Evolutionary conservation across 164 flowering plant species (phyloP).

Genomic region (Vitis cinerea): DNA sequence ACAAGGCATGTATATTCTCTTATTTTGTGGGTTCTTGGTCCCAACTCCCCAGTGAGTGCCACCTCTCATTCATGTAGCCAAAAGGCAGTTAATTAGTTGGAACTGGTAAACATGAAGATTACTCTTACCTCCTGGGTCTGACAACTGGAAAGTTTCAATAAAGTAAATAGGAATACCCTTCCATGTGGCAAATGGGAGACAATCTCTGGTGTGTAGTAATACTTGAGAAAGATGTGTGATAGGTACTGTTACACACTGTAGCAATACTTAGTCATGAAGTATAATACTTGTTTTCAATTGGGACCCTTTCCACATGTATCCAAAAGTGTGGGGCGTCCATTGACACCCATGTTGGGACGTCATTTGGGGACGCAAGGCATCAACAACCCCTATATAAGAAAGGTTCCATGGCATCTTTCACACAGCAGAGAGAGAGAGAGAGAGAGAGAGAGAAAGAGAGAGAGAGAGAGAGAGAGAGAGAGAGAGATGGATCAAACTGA

Average conservation of each 20-base stretch:
- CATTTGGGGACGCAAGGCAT: no score
- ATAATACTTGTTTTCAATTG: no score
- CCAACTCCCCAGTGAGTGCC: constrained; percentile 7
- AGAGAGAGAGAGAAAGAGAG: neutral
- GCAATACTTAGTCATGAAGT: no score
- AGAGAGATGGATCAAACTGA: constrained; percentile 12
- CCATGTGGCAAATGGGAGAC: no score
- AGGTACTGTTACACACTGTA: no score
- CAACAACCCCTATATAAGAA: neutral
- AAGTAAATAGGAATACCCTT: no score
- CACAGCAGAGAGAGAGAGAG: neutral
- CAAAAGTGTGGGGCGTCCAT: no score
- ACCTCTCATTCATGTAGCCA: constrained; percentile 8
- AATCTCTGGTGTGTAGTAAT: no score
- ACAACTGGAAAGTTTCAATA: constrained; percentile 5
- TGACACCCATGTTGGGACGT: neutral
- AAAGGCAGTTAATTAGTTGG: neutral
- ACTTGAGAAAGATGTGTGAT: no score
- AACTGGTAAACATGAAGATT: constrained; percentile 5
- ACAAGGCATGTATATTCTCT: neutral
- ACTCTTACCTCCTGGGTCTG: constrained; percentile 3
- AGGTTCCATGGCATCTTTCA: neutral
- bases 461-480: no score
- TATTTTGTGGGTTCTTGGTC: neutral
- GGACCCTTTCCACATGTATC: no score